Base-by-base conservation (phyloP, 306 rosid species). In the Datisca glomerata region DNA sequence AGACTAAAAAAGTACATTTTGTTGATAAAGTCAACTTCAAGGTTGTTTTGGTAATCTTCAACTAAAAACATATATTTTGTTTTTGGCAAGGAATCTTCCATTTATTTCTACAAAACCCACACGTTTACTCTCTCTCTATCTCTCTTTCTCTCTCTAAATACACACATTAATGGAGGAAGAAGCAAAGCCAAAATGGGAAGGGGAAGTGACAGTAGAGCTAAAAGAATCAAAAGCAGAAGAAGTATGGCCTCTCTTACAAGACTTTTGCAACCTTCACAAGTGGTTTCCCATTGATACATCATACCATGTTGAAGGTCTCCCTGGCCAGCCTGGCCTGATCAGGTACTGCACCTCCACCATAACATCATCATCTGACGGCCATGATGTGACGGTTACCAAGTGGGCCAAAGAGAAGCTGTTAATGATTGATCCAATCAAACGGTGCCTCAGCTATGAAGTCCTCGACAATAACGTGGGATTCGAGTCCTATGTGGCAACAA, bases 351-450 rank as follows among this genome's bases (percentile, higher is more conserved):
- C 75, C 32, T 0, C 56, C 32, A 9, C 47, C 12, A 21, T 14
- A 28, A 18, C 29, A 4, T 2, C 17, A 2, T 37, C 46, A 7
- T 18, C 44, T 12, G 2, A n/a, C 49, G 53, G 41, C 9, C 38
- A 8, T 2, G 41, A 3, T 5, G 49, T 21, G 9, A 3, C 41
- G n/a, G 35, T 35, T 2, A 18, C 37, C 24, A 9, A 3, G 12
- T 75, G 79, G 78, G 78, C 37, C 10, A 70, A 63, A 36, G 83
- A 75, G 65, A 75, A 61, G 49, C 59, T 75, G 0, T 45, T 75
- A 1, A 1, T 21, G 15, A 56, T 70, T 3, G 81, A 78, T 50
- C 66, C 81, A 3, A 2, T 47, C 15, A 37, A 43, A 18, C 73
- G 51, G 1, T 51, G 47, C 47, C 13, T 78, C 43, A 53, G 66